These are phyloP conservation scores for Paxillus ammoniavirescens DNA, from an alignment of 768 basidiomycete genomes.

Conservation along the genomic window DNA sequence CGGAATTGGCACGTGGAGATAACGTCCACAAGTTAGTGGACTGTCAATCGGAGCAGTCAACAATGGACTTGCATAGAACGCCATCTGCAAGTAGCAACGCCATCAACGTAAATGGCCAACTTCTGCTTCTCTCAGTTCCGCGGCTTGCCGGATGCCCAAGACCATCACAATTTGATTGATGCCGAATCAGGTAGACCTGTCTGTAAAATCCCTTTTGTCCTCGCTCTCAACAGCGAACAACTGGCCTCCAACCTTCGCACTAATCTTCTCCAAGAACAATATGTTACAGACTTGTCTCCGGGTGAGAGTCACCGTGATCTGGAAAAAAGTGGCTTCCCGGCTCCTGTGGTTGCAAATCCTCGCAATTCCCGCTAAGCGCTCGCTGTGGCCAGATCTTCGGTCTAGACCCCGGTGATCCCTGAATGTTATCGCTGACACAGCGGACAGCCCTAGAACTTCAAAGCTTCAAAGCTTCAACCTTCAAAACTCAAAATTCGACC, in stretches of 20 bases:
- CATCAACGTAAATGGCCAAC: not conserved
- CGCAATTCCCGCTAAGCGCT: not conserved
- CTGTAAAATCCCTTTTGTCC: not conserved
- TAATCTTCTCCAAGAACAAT: not conserved
- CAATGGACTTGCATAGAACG: not conserved
- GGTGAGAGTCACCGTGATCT: no score
- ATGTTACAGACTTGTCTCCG: not conserved
- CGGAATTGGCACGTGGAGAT: not conserved
- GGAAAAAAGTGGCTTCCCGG: no score
- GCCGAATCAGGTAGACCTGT: not conserved
- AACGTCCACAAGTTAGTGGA: not conserved
- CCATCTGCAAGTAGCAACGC: not conserved
- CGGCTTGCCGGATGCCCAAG: not conserved
- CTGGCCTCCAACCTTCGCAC: not conserved
- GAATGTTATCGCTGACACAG: no score
- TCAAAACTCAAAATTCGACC: not conserved
- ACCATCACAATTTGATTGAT: not conserved
- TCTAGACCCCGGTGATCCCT: no score
- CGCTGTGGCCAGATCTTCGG: not conserved
- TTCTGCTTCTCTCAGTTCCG: not conserved
- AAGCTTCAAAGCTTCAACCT: no score
- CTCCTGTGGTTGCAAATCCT: no score
- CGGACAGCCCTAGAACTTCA: no score
- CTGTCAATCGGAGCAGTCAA: not conserved
- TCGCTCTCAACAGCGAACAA: not conserved